A percentile compares a stretch with the other conserved stretches of the same genome.
These are phyloP conservation scores for Cutaneotrichosporon dermatis DNA, from an alignment of 1,284 basidiomycete species.

Conservation along the genomic window DNA sequence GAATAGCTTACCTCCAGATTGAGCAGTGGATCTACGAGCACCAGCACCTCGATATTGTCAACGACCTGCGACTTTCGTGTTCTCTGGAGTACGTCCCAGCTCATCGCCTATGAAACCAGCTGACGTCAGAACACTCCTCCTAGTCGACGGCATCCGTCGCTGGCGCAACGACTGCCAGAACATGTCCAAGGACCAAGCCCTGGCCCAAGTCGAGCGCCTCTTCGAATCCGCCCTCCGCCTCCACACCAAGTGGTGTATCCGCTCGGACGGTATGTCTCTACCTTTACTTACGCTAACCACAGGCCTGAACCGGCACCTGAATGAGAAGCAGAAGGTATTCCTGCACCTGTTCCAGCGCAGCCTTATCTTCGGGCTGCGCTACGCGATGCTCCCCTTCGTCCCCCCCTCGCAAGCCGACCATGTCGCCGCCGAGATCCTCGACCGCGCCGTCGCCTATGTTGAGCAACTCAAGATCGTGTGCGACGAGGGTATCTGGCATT, in stretches of 20 bases:
- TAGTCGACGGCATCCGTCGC: background rate
- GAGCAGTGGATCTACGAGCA: slow-evolving; percentile 6
- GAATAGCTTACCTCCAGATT: background rate
- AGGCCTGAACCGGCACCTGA: background rate
- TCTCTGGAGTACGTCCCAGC: background rate
- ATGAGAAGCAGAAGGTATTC: background rate
- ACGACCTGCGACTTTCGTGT: slow-evolving; percentile 3
- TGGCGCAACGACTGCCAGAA: background rate
- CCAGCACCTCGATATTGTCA: slow-evolving; percentile 4
- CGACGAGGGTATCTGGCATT: slow-evolving; percentile 2
- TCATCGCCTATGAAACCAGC: too few relatives aligned
- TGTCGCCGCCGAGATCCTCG: slow-evolving; percentile 4
- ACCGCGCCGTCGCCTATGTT: slow-evolving; percentile 2
- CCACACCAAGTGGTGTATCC: slow-evolving; percentile 4
- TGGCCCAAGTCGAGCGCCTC: slow-evolving; percentile 2
- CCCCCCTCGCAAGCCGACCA: slow-evolving; percentile 1
- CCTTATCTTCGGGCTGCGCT: slow-evolving; percentile 3
- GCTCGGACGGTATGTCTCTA: background rate
- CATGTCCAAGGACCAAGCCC: background rate
- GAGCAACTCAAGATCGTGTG: background rate
- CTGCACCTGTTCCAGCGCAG: background rate
- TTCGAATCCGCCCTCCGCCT: background rate
- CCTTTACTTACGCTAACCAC: too few relatives aligned
- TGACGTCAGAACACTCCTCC: background rate
- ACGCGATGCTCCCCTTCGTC: background rate